A percentile compares a stretch with the other conserved stretches of the same genome.
phyloP scores from a whole-genome alignment of 2,329 filamentous ascomycete species.

The Lachnellula cervina region DNA sequence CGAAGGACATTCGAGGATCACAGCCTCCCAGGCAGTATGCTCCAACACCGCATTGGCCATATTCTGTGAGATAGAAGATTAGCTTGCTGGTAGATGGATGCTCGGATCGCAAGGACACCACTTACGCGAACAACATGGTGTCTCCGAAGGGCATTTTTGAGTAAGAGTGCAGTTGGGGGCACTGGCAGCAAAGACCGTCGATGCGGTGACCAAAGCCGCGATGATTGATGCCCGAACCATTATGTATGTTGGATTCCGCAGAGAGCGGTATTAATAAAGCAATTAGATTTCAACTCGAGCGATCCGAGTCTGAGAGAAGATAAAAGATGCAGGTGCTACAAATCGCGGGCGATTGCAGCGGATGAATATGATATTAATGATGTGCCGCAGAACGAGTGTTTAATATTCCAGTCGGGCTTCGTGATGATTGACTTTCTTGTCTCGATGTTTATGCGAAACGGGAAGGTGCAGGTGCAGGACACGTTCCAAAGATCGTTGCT shows the following conservation, averaged over 20 bases:
- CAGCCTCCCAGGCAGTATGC: slow-evolving; percentile 96
- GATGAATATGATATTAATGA: neutral
- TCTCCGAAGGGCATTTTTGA: slow-evolving; percentile 62
- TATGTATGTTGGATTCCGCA: slow-evolving; percentile 14
- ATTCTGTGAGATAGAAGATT: slow-evolving; percentile 52
- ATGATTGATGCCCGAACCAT: slow-evolving; percentile 30
- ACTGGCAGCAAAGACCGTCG: slow-evolving; percentile 16
- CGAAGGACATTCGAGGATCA: slow-evolving; percentile 79
- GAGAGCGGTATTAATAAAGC: neutral
- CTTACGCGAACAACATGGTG: slow-evolving; percentile 79
- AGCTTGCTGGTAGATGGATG: neutral
- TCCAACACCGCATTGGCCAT: slow-evolving; percentile 87
- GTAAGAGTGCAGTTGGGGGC: slow-evolving; percentile 41
- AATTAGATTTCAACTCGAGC: slow-evolving; percentile 4
- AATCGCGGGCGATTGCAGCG: neutral
- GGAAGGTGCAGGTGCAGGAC: neutral
- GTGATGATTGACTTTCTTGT: neutral
- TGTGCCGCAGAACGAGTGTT: neutral
- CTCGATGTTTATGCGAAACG: neutral
- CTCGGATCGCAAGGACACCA: slow-evolving; percentile 9
- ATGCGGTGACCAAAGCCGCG: slow-evolving; percentile 21
- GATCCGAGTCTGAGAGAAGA: neutral
- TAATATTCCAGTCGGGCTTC: too few species aligned
- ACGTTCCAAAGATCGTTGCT: neutral
- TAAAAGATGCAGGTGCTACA: slow-evolving; percentile 3